Conservation (phyloP, 495 filamentous ascomycete species). For the Podospora conica region DNA sequence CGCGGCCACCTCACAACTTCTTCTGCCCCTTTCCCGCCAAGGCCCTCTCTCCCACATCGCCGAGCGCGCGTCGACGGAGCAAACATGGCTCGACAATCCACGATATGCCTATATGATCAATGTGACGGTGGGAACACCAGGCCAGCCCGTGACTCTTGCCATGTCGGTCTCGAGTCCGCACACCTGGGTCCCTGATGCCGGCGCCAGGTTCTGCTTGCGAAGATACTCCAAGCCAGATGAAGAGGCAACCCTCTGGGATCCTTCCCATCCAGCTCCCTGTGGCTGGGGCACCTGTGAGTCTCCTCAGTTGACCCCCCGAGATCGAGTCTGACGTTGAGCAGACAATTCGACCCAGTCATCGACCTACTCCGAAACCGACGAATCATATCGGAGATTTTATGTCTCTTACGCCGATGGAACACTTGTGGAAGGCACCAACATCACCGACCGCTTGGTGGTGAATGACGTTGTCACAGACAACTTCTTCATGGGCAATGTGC, state of each 20-base stretch:
- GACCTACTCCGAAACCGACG: neutral
- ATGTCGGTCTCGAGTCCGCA: conserved; percentile 67
- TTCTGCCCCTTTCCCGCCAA: neutral
- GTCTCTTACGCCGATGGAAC: conserved; percentile 49
- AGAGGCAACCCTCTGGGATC: neutral
- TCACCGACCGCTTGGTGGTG: conserved; percentile 60
- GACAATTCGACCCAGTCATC: neutral
- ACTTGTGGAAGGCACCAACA: conserved; percentile 60
- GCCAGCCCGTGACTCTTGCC: conserved; percentile 51
- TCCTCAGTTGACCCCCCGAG: neutral
- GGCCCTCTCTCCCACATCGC: neutral
- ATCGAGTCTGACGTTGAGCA: neutral
- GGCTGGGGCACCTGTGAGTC: neutral
- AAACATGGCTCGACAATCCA: neutral
- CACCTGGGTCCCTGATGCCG: conserved; percentile 62
- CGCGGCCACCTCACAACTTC: neutral
- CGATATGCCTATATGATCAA: conserved; percentile 49
- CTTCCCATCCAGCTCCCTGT: neutral
- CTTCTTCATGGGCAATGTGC: conserved; percentile 70
- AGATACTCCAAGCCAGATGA: no score
- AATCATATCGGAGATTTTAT: neutral
- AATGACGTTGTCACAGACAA: conserved; percentile 51
- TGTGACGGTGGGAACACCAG: conserved; percentile 56
- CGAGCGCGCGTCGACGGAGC: neutral
- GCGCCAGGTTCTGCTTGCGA: conserved; percentile 20